A percentile compares a stretch with the other conserved stretches of the same genome.
Conservation (phyloP, 352 stramenopile genomes). For the Phytophthora cactorum region DNA sequence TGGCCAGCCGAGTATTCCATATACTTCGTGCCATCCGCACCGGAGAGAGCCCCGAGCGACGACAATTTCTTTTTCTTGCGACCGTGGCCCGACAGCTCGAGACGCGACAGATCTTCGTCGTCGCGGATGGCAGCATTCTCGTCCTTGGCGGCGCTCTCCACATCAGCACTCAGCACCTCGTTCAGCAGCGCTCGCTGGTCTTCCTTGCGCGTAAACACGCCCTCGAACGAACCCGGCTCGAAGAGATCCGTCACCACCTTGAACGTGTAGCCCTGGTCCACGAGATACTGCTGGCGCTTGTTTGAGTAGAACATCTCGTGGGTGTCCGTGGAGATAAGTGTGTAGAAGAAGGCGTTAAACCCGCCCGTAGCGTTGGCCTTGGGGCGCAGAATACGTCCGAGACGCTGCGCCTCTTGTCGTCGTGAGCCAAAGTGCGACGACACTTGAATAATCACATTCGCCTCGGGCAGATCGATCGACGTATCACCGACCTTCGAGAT, state of each 20-base stretch:
- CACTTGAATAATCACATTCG: conserved; percentile 99
- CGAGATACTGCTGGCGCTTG: conserved; percentile 99
- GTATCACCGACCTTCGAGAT: conserved; percentile 98
- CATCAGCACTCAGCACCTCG: conserved; percentile 81
- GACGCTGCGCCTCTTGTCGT: conserved; percentile 98
- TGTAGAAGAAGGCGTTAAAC: conserved; percentile 99
- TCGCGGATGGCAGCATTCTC: conserved; percentile 85
- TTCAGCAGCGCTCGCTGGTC: conserved; percentile 78
- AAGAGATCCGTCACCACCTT: conserved; percentile 98
- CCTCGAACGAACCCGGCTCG: conserved; percentile 76
- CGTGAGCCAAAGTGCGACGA: conserved; percentile 98
- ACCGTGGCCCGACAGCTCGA: conserved; percentile 58
- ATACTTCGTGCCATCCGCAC: conserved; percentile 81
- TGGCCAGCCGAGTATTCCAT: conserved; percentile 89
- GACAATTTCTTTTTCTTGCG: conserved; percentile 84
- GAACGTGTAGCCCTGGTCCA: conserved; percentile 99
- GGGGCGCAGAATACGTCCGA: conserved; percentile 99
- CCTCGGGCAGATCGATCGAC: conserved; percentile 99
- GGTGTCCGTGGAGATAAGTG: conserved; percentile 98
- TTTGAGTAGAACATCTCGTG: conserved; percentile 99
- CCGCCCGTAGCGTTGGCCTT: conserved; percentile 96
- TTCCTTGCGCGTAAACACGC: conserved; percentile 84
- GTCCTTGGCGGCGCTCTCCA: conserved; percentile 83
- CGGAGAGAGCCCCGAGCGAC: conserved; percentile 79
- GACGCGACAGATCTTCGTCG: conserved; percentile 80